Percentiles rank a stretch among this genome's conserved stretches.
These are phyloP conservation scores for Nosema muscidifuracis DNA, from an alignment of 371 early-diverging fungal genomes.

Conservation along the genomic window DNA sequence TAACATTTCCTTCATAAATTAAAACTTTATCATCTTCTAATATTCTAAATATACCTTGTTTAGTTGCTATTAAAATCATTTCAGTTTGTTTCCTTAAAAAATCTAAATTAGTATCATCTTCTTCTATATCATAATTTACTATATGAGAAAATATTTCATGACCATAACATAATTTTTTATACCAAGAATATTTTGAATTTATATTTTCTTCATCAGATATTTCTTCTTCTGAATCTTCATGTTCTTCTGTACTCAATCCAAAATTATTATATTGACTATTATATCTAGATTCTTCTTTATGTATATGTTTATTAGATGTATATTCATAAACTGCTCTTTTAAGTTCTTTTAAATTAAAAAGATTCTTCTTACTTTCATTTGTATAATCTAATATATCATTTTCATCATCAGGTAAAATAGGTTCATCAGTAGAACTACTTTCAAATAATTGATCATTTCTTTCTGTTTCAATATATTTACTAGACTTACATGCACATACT, in stretches of 20 bases:
- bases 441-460: no score
- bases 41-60: constrained; percentile 42
- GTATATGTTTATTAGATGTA: not conserved
- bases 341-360: not conserved
- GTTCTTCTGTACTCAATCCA: no score
- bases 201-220: not conserved
- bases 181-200: not conserved
- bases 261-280: no score
- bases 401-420: not conserved
- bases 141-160: not conserved
- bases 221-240: not conserved
- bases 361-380: not conserved
- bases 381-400: not conserved
- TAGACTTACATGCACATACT: not conserved
- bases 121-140: not conserved
- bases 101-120: not conserved
- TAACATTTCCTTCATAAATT: constrained; percentile 28
- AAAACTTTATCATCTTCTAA: constrained; percentile 3
- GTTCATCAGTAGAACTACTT: no score
- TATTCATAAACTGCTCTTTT: not conserved
- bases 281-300: not conserved
- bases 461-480: not conserved
- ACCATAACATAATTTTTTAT: not conserved
- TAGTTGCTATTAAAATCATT: constrained; percentile 39
- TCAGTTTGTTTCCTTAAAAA: constrained; percentile 4